Base-by-base conservation (phyloP, 768 basidiomycete genomes). In the Leucocoprinus leucothites region DNA sequence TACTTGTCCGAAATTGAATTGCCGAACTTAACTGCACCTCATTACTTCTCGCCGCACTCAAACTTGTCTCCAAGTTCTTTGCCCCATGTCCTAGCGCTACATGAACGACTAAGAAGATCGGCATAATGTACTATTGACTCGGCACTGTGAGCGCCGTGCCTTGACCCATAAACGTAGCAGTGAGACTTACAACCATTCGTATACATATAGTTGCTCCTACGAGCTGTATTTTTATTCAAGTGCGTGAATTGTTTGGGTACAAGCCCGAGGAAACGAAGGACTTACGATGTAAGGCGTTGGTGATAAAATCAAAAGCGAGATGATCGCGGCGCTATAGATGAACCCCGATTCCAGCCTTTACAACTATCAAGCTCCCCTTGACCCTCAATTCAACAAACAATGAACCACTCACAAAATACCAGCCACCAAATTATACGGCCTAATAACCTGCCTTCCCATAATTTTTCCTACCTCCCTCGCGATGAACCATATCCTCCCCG, bases 401-500 rank as follows among this genome's bases (percentile, higher is more conserved):
- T 31, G 11, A 31, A 31, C 5, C 14, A 55, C 66, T 52, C 24
- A 71, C 69, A 69, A 53, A 51, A 71, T 63, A 2, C 62, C 65
- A 22, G 64, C 53, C 18, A 65, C 64, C 22, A 61, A 63, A 35
- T 62, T 59, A 57, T 66, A 68, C 34, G 64, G 60, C 45, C 60
- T 59, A 3, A 58, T 58, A 49, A 61, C 61, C 3, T 50, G 24
- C 3, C 53, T 50, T 0, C 67, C 68, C 59, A 67, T 57, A 9
- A 66, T 58, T 16, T 26, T 53, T 9, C 61, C 61, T 4, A 67
- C 63, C 43, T 66, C 59, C 41, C 63, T 64, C 3, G 68, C 65
- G 31, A 69, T 66, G 64, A 65, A 69, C 54, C 65, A 57, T 47
- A 71, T 68, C 6, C 65, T 62, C 9, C 67, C 65, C n/a, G 68